Conservation (phyloP, 2,329 filamentous ascomycete species). For the Venturia effusa region DNA sequence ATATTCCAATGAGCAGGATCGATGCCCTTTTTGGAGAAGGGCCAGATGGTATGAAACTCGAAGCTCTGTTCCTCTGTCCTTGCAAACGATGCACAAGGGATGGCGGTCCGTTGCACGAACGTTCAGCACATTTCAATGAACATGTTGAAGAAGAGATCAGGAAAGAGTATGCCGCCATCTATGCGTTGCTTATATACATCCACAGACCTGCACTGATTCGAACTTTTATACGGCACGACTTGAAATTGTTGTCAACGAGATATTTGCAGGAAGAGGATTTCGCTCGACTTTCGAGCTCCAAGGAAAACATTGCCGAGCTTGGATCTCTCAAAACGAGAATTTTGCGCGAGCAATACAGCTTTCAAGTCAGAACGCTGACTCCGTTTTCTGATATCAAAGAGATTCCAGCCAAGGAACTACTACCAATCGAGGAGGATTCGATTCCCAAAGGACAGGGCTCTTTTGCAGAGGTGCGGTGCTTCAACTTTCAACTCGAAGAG, state of each 20-base stretch:
- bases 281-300: background rate
- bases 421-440: background rate
- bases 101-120: background rate
- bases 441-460: background rate
- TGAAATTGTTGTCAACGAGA: background rate
- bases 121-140: background rate
- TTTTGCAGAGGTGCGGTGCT: background rate
- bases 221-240: background rate
- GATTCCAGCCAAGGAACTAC: background rate
- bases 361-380: background rate
- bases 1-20: background rate
- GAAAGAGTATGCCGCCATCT: background rate
- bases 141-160: background rate
- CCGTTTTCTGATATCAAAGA: background rate
- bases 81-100: background rate
- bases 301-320: background rate
- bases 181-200: background rate
- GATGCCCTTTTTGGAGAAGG: background rate
- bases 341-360: background rate
- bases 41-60: background rate
- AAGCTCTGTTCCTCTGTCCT: background rate
- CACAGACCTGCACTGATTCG: background rate
- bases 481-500: background rate
- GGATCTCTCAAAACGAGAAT: background rate
- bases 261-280: background rate